These are phyloP conservation scores for Akebia trifoliata DNA, from an alignment of 164 flowering plant species.

Conservation along the genomic window DNA sequence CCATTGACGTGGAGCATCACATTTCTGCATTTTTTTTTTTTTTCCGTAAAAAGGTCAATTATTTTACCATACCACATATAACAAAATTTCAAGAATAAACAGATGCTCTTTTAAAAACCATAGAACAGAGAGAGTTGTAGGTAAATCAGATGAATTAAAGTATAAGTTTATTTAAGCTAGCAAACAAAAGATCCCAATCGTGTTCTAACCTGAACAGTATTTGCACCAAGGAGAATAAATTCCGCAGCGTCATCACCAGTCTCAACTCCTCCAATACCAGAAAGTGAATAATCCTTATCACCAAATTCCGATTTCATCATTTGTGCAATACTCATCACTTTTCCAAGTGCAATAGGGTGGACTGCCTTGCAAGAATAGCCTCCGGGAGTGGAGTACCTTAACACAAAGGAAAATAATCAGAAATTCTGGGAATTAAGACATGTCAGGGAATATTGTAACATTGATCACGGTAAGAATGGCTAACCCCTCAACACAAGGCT, in stretches of 20 bases:
- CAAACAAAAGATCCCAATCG: not conserved
- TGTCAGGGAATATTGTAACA: not conserved
- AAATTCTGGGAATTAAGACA: not conserved
- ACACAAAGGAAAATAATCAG: not conserved
- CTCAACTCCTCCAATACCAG: constrained; percentile 98
- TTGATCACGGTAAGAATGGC: constrained; percentile 16
- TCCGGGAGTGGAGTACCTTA: constrained; percentile 96
- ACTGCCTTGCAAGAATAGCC: constrained; percentile 97
- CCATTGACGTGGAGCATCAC: no score
- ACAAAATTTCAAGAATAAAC: not conserved
- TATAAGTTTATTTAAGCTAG: no score
- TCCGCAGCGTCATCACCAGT: constrained; percentile 96
- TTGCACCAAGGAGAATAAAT: constrained; percentile 95
- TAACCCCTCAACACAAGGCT: constrained; percentile 99
- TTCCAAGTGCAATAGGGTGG: constrained; percentile 96
- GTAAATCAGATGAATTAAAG: no score
- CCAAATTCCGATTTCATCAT: constrained; percentile 84
- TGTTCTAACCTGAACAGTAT: constrained; percentile 83
- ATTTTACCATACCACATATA: no score
- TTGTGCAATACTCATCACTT: constrained; percentile 89
- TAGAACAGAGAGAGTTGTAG: no score
- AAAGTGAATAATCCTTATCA: constrained; percentile 58
- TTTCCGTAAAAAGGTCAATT: no score
- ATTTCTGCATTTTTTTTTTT: no score
- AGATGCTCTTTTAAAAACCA: not conserved